Conservation (phyloP, 257 asterid genomes). For the Solanum virginianum region DNA sequence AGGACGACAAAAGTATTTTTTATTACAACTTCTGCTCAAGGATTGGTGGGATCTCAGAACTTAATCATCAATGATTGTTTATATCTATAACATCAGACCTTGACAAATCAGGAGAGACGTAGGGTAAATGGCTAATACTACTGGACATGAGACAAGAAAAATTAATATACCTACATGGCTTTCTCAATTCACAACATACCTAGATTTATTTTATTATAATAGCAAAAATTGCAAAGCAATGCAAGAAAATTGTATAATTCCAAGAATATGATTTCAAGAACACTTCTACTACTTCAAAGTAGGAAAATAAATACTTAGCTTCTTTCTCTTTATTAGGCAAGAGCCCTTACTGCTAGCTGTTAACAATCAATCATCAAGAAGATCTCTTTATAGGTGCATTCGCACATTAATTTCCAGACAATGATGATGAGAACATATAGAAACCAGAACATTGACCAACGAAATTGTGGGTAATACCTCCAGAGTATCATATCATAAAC, state of each 20-base stretch:
- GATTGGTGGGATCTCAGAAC: background rate
- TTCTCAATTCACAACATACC: background rate
- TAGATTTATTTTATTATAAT: background rate
- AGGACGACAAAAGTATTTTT: background rate
- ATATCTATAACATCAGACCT: background rate
- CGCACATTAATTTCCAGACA: background rate
- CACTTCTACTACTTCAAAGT: background rate
- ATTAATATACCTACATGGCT: background rate
- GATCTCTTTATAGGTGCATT: background rate
- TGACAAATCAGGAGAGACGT: background rate
- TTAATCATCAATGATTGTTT: background rate
- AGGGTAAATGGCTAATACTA: background rate
- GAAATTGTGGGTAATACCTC: too few relatives aligned
- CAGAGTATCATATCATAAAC: background rate
- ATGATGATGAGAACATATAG: background rate
- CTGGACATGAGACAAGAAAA: background rate
- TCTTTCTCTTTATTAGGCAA: background rate
- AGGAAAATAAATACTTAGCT: background rate
- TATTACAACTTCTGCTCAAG: background rate
- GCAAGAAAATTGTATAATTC: background rate
- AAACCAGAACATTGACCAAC: background rate
- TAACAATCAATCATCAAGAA: background rate
- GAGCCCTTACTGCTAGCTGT: background rate
- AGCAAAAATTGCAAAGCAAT: background rate
- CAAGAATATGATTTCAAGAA: background rate